A percentile compares a stretch with the other conserved stretches of the same genome.
Evolutionary conservation across 2,329 filamentous ascomycete species (phyloP).

Genomic region (Penicillium sp.): DNA sequence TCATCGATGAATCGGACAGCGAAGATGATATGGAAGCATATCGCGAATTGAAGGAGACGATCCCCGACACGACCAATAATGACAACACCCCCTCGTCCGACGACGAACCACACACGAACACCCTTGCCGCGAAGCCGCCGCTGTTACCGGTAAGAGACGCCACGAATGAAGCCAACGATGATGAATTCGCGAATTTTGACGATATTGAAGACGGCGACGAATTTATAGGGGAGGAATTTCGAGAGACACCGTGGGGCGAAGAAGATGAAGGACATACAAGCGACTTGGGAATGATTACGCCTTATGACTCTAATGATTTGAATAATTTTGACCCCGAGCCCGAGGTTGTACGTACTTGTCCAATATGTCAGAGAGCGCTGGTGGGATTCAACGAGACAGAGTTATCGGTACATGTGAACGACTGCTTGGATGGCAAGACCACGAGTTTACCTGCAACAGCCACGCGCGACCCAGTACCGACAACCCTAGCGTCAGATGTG

Average conservation of each 20-base stretch:
- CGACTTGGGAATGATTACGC: slow-evolving; percentile 16
- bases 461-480: neutral
- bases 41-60: slow-evolving; percentile 20
- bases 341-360: slow-evolving; percentile 57
- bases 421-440: slow-evolving; percentile 82
- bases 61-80: neutral
- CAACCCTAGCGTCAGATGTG: neutral
- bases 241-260: slow-evolving; percentile 64
- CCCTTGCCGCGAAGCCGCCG: slow-evolving; percentile 20
- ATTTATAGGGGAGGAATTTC: slow-evolving; percentile 64
- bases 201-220: slow-evolving; percentile 65
- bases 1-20: slow-evolving; percentile 54
- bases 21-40: slow-evolving; percentile 49
- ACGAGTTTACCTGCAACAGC: slow-evolving; percentile 52
- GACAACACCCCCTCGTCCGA: slow-evolving; percentile 8
- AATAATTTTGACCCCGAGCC: slow-evolving; percentile 17
- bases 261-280: slow-evolving; percentile 35
- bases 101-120: slow-evolving; percentile 14
- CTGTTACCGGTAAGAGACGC: slow-evolving; percentile 53
- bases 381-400: slow-evolving; percentile 59
- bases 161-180: slow-evolving; percentile 46
- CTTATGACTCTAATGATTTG: slow-evolving; percentile 31
- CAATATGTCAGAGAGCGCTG: slow-evolving; percentile 72
- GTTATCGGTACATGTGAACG: slow-evolving; percentile 83
- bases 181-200: slow-evolving; percentile 58